These are phyloP conservation scores for Fomitopsis serialis DNA, from an alignment of 768 basidiomycete genomes.

Conservation along the genomic window DNA sequence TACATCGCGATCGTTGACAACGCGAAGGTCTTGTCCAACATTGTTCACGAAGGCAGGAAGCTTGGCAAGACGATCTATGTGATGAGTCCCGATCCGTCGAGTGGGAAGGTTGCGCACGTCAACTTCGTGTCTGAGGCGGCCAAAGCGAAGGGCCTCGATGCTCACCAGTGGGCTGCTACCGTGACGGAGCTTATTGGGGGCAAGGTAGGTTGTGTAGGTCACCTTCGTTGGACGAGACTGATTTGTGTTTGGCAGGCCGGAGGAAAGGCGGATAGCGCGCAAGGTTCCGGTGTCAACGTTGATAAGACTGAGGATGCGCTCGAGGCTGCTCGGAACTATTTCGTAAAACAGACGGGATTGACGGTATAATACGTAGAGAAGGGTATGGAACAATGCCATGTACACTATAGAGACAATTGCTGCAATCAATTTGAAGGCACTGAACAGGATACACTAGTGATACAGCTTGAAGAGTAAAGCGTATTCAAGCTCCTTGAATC, in stretches of 20 bases:
- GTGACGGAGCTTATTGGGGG: slow-evolving; percentile 82
- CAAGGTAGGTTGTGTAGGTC: slow-evolving; percentile 52
- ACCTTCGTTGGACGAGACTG: not conserved
- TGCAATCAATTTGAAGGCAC: too few species aligned
- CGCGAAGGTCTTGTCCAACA: slow-evolving; percentile 77
- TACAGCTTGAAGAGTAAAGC: too few species aligned
- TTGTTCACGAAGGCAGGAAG: slow-evolving; percentile 76
- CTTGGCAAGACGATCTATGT: slow-evolving; percentile 83
- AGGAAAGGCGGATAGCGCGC: slow-evolving; percentile 89
- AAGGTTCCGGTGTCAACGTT: slow-evolving; percentile 76
- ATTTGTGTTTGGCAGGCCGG: slow-evolving; percentile 59
- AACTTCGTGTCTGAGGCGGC: slow-evolving; percentile 69
- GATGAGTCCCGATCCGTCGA: slow-evolving; percentile 69
- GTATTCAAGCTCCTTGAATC: too few species aligned
- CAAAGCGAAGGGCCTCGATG: slow-evolving; percentile 69
- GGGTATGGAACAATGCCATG: not conserved
- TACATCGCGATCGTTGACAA: slow-evolving; percentile 76
- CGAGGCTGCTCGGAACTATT: slow-evolving; percentile 43
- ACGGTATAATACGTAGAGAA: not conserved
- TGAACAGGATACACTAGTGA: too few species aligned
- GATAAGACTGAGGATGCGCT: slow-evolving; percentile 65
- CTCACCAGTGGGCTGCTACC: slow-evolving; percentile 80
- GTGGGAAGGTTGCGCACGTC: slow-evolving; percentile 78
- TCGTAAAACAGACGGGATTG: slow-evolving; percentile 14
- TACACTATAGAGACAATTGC: too few species aligned